Conservation (phyloP, 2,329 filamentous ascomycete species). For the Talaromyces sp. region DNA sequence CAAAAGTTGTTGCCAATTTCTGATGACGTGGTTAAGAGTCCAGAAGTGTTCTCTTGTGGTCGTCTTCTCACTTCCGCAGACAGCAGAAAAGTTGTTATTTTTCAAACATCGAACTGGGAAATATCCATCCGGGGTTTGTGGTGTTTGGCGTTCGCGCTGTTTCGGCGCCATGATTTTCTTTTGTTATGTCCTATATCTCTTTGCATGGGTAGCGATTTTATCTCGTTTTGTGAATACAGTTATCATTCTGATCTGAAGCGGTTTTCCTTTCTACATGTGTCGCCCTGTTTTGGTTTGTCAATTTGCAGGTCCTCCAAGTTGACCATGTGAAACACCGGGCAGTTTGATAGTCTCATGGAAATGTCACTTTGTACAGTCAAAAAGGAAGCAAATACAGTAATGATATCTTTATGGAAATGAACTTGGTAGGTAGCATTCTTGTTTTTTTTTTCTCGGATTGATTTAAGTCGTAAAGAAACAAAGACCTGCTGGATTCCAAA, state of each 20-base stretch:
- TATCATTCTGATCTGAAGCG: constrained; percentile 16
- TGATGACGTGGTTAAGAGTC: neutral
- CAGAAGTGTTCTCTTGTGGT: constrained; percentile 6
- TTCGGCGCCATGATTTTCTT: constrained; percentile 24
- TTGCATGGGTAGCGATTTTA: constrained; percentile 33
- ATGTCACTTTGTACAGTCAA: too few species aligned
- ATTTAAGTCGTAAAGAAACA: constrained; percentile 17
- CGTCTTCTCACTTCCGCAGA: constrained; percentile 9
- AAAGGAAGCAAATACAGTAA: too few species aligned
- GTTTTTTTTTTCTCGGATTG: constrained; percentile 11
- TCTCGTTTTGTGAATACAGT: constrained; percentile 32
- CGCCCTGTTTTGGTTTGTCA: too few species aligned
- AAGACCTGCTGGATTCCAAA: constrained; percentile 29
- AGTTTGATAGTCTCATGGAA: neutral
- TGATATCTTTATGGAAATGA: too few species aligned
- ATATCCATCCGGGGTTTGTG: constrained; percentile 32
- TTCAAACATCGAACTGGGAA: constrained; percentile 30
- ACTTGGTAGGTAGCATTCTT: neutral
- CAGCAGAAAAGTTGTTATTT: constrained; percentile 26
- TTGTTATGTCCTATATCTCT: constrained; percentile 29
- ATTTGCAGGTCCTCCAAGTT: neutral
- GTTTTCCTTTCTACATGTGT: neutral
- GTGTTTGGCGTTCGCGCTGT: constrained; percentile 32
- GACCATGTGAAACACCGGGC: neutral
- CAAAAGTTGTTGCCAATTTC: constrained; percentile 22